Evolutionary conservation across 208 protist genomes (phyloP).

Genomic region (Trypanosoma conorhini): DNA sequence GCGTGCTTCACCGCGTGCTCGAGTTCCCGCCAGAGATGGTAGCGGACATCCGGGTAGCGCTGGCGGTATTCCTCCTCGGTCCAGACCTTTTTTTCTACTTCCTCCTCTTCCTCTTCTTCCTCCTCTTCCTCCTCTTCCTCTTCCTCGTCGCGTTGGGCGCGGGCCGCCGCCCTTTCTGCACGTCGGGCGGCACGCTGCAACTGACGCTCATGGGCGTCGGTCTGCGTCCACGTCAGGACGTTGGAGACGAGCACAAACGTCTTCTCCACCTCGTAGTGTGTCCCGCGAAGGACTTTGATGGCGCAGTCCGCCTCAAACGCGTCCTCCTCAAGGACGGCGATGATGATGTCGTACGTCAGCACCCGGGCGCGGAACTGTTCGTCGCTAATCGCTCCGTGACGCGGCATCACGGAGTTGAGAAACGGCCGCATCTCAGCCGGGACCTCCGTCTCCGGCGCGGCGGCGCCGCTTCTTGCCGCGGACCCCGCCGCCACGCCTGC

Average conservation of each 20-base stretch:
- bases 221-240: conserved; percentile 84
- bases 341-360: conserved; percentile 81
- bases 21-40: conserved; percentile 78
- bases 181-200: conserved; percentile 34
- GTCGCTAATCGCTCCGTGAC: conserved; percentile 65
- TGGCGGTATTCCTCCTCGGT: conserved; percentile 86
- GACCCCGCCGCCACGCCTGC: not conserved
- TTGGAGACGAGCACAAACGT: conserved; percentile 92
- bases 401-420: conserved; percentile 56
- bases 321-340: conserved; percentile 83
- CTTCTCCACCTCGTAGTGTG: conserved; percentile 91
- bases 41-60: conserved; percentile 86
- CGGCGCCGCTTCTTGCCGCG: too few species aligned
- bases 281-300: conserved; percentile 73
- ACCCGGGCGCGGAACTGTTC: conserved; percentile 57
- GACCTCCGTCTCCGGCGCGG: conserved; percentile 14
- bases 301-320: conserved; percentile 82
- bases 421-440: conserved; percentile 44
- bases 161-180: conserved; percentile 46
- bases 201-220: conserved; percentile 53
- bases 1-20: conserved; percentile 90
- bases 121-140: conserved; percentile 29
- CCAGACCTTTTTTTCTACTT: conserved; percentile 65
- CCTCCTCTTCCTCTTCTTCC: conserved; percentile 52
- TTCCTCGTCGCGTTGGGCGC: conserved; percentile 38